Evolutionary conservation across 164 flowering plant genomes (phyloP), one percentile per base, ranked within the genome.

Genomic region (Aristolochia californica): DNA sequence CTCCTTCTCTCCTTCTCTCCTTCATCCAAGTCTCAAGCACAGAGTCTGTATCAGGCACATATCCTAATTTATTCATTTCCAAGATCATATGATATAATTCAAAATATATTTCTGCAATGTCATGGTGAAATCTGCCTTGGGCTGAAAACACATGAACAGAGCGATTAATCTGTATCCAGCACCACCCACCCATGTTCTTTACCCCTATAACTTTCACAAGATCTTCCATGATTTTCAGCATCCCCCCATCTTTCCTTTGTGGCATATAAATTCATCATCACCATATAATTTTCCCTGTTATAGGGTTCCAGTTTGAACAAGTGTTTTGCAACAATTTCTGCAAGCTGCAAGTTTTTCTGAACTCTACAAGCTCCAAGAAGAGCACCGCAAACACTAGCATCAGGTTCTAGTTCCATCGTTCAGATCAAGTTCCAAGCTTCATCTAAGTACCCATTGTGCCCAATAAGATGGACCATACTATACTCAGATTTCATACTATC

Each of bases 391-490:
- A 77, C 58, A 12, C 77, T 63, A 18, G 84, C 79, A 72, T 81
- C 84, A 20, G 94, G 84, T 48, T 73, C 59, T 43, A 80, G 4
- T 45, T 85, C 84, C 85, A 83, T 81, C 5, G 66, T 57, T 48
- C 68, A 66, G 59, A 82, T 72, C 58, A 83, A 78, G 60, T 82
- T 83, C 80, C 71, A 74, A 47, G 89, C 85, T 69, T 86, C 86
- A 56, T 83, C 87, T 50, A 83, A 67, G 67, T 76, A 79, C 57
- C 89, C 83, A 40, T 68, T 57, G 67, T 67, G 74, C 25, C 86
- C 87, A 25, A 86, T 85, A 72, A 86, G 84, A 79, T 80, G 85
- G 58, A 82, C 84, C 89, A 83, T 82, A 74, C 86, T 83, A 17
- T 81, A 74, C 62, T 80, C 75, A n/a, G 47, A 26, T 40, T 62